Evolutionary conservation across 257 asterid species (phyloP), one percentile per base, ranked within the genome.

Genomic region (Jasminum sambac): DNA sequence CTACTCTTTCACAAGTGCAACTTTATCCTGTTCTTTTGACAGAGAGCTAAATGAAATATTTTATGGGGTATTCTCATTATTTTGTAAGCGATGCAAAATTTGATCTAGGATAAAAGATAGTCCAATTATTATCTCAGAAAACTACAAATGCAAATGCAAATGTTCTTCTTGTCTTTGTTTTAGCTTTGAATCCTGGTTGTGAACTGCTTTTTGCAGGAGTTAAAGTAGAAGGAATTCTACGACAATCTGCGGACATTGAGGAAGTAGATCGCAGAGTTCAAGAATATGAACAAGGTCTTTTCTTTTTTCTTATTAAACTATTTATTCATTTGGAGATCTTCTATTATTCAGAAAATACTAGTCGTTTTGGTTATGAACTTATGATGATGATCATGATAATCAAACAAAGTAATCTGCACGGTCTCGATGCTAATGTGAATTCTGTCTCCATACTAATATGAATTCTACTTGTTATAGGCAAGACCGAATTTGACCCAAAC

Each of bases 191-290:
- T 74, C 48, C 59, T 79, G 78, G 73, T 69, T 42, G 16, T 74
- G 21, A 65, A 19, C 69, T 74, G 42, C 38, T 52, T 72, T 74
- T 63, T 12, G 70, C 84, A 91, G 98, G 96, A 84, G 77, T 64
- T 63, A 84, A 80, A 72, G 88, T 86, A 38, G 98, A 91, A 84
- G 98, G 98, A 74, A 89, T 91, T 69, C 80, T 91, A 81, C 84
- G 98, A 65, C 94, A 85, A 72, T 78, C 96, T 68, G 98, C 98
- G 39, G 98, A 91, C 63, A 95, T 89, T 43, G 98, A 91, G 81
- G 98, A 91, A 86, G 98, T 91, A 65, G 90, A 84, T 21, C 84
- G 67, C 65, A 81, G 98, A 86, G 96, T 91, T 77, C 87, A 88
- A 58, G 94, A 88, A 74, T 91, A 91, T 62, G 98, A 89, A 77